Conservation (phyloP, 441 rosid species). For the Iberis amara region DNA sequence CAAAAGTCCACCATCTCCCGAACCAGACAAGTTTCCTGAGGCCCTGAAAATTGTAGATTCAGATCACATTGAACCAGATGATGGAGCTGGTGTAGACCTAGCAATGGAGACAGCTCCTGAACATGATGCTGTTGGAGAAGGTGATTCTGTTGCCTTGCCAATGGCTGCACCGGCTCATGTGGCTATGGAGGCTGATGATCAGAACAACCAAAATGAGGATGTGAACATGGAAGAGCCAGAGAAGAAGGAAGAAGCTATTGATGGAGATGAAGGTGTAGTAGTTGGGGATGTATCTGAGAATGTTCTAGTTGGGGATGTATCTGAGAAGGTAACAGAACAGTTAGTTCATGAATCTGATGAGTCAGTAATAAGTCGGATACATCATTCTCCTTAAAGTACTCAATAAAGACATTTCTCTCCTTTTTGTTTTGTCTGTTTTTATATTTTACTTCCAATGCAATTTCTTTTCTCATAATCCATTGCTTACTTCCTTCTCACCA, state of each 20-base stretch:
- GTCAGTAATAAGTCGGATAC: slow-evolving; percentile 49
- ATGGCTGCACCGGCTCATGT: slow-evolving; percentile 3
- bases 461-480: slow-evolving; percentile 8
- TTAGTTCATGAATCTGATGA: slow-evolving; percentile 25
- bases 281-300: slow-evolving; percentile 41
- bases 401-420: slow-evolving; percentile 72
- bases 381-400: slow-evolving; percentile 96
- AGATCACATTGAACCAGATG: slow-evolving; percentile 26
- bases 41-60: slow-evolving; percentile 6
- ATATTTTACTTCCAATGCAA: slow-evolving; percentile 21
- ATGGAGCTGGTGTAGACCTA: slow-evolving; percentile 32
- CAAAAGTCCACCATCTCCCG: slow-evolving; percentile 10
- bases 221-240: slow-evolving; percentile 26
- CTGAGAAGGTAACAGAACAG: slow-evolving; percentile 33
- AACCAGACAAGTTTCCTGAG: slow-evolving; percentile 15
- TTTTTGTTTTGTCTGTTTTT: slow-evolving; percentile 10
- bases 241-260: slow-evolving; percentile 24
- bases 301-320: too few relatives aligned
- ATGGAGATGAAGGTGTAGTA: slow-evolving; percentile 22
- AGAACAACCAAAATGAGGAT: too few relatives aligned
- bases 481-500: not conserved
- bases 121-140: slow-evolving; percentile 18
- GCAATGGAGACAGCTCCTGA: slow-evolving; percentile 20
- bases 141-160: slow-evolving; percentile 14
- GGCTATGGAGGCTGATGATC: slow-evolving; percentile 12